A percentile compares a stretch with the other conserved stretches of the same genome.
Evolutionary conservation across 306 rosid genomes (phyloP).

Genomic region (Medicago arabica): DNA sequence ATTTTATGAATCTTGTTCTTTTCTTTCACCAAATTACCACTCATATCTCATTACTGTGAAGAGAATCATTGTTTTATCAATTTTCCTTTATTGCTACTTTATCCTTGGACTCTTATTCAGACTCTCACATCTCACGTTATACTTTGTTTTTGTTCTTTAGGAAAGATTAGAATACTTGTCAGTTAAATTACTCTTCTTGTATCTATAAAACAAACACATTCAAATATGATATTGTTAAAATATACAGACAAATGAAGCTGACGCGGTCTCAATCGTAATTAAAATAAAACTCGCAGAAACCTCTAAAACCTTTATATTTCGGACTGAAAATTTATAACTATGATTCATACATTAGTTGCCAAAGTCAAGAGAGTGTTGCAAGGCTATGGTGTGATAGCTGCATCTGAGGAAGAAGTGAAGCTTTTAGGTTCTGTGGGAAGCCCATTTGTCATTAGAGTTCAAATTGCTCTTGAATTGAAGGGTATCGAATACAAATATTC

Average conservation of each 20-base stretch:
- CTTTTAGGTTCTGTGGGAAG: slow-evolving; percentile 54
- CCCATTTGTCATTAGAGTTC: slow-evolving; percentile 53
- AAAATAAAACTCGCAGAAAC: not conserved
- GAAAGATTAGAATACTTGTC: not conserved
- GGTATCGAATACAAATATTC: slow-evolving; percentile 51
- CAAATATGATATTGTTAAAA: not conserved
- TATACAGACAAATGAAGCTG: not conserved
- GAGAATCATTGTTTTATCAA: not conserved
- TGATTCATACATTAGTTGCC: slow-evolving; percentile 1
- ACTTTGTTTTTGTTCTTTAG: not conserved
- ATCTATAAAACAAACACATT: slow-evolving; percentile 39
- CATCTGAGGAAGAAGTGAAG: slow-evolving; percentile 45
- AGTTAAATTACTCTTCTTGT: not conserved
- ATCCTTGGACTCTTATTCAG: not conserved
- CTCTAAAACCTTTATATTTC: not conserved
- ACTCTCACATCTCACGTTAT: not conserved
- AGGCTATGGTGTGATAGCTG: slow-evolving; percentile 12
- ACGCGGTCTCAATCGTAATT: not conserved
- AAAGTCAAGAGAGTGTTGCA: not conserved
- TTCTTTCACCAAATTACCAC: not conserved
- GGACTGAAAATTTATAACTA: not conserved
- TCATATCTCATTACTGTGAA: not conserved
- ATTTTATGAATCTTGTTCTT: not conserved
- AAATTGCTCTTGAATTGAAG: slow-evolving; percentile 60
- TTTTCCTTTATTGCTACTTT: not conserved